Percentiles rank a stretch among this genome's conserved stretches.
These are phyloP conservation scores for Lophiostoma macrostomum DNA, from an alignment of 495 filamentous ascomycete genomes.

Conservation along the genomic window DNA sequence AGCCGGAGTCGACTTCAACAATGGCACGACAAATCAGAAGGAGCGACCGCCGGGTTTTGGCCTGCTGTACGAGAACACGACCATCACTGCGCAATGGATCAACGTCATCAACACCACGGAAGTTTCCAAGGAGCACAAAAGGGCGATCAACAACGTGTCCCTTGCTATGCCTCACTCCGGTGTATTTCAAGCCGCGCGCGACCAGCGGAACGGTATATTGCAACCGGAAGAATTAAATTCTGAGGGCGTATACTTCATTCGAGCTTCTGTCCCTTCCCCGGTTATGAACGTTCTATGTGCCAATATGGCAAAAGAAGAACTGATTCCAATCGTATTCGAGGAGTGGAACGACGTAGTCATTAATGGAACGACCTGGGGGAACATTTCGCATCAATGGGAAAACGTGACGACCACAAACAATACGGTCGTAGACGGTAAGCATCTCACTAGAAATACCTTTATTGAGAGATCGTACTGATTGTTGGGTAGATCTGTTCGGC, in stretches of 20 bases:
- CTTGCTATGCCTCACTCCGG: conserved; percentile 71
- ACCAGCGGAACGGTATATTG: conserved; percentile 59
- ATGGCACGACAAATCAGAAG: conserved; percentile 40
- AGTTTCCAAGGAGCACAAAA: conserved; percentile 44
- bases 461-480: too few relatives aligned
- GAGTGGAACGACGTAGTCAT: conserved; percentile 47
- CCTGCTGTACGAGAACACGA: conserved; percentile 64
- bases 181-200: conserved; percentile 57
- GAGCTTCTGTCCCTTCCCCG: conserved; percentile 63
- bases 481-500: conserved; percentile 66
- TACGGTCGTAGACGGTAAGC: conserved; percentile 65
- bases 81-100: conserved; percentile 61
- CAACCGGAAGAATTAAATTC: conserved; percentile 64
- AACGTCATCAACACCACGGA: conserved; percentile 47
- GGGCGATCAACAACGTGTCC: conserved; percentile 69
- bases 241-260: conserved; percentile 61
- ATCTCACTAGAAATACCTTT: too few relatives aligned
- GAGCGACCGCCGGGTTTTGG: conserved; percentile 53
- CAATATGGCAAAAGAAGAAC: conserved; percentile 55
- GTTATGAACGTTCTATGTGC: conserved; percentile 68
- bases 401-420: conserved; percentile 44
- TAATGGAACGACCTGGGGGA: conserved; percentile 35
- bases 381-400: background rate
- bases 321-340: conserved; percentile 60
- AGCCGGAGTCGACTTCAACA: conserved; percentile 39